Base-by-base conservation (phyloP, 1,284 basidiomycete genomes). In the Fomitopsis schrenkii region DNA sequence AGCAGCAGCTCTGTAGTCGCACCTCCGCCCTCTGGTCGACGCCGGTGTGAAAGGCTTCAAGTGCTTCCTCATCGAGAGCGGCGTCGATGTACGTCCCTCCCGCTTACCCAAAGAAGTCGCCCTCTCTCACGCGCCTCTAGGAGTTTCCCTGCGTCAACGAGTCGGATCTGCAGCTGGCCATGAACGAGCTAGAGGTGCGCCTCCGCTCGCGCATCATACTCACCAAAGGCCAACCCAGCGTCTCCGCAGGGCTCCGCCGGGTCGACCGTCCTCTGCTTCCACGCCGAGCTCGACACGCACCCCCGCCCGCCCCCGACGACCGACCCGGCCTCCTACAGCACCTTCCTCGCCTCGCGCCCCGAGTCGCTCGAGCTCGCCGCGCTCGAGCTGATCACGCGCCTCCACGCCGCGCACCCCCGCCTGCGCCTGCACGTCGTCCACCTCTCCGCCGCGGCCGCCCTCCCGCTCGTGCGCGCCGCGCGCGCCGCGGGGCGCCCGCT, bases 11-110 rank as follows among this genome's bases (percentile, higher is more conserved):
- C 41, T 55, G 35, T 68, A 93, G 91, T 71, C 76, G 58, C 80
- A 94, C 68, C 80, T 95, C 50, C 66, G 70, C 59, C 85, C 88
- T 5, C 79, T 97, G 38, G 77, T 95, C 15, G 74, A 84, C 33
- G 83, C 83, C 42, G 95, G 95, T 7, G 91, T 95, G 30, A 93
- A 90, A 75, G 95, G 95, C 0, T 97, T 97, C 82, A 97, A 97
- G 74, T 97, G 94, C 72, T 97, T 97, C 75, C 78, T 97, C 68
- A 95, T 95, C 67, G 89, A 96, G 65, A 95, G 93, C 68, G 95
- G 95, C 40, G 94, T 97, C 15, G 91, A 96, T 67, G 93, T 94
- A 68, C 61, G 80, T 74, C 7, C 8, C 41, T 22, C 57, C 53
- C 30, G 28, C 53, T 19, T 26, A 45, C 36, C 41, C 19, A 44